Conservation (phyloP, 2,329 filamentous ascomycete genomes). For the Diaporthe australafricana region DNA sequence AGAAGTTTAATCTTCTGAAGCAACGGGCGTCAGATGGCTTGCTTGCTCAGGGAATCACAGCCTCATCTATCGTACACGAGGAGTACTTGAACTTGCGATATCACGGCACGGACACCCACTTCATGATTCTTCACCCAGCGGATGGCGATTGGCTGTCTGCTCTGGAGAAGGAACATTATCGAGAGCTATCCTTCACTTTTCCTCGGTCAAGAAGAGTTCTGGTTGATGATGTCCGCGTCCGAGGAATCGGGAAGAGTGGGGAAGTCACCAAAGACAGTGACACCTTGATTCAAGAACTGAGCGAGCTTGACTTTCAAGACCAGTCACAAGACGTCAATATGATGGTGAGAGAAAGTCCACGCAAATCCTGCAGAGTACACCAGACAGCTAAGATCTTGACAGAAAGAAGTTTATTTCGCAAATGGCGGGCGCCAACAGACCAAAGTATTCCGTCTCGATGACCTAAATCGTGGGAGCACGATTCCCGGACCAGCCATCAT, state of each 20-base stretch:
- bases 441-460: constrained; percentile 19
- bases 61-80: constrained; percentile 47
- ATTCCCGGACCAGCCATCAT: constrained; percentile 45
- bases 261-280: constrained; percentile 32
- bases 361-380: not conserved
- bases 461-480: not conserved
- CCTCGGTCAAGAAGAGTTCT: constrained; percentile 50
- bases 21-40: constrained; percentile 47
- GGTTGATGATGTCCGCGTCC: constrained; percentile 51
- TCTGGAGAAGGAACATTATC: constrained; percentile 51
- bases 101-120: constrained; percentile 60
- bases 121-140: constrained; percentile 56
- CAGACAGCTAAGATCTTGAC: not conserved
- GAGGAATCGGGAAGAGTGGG: constrained; percentile 80
- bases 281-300: constrained; percentile 27
- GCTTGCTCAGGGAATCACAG: constrained; percentile 39
- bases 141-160: constrained; percentile 51
- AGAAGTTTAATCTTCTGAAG: constrained; percentile 44
- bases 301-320: constrained; percentile 13
- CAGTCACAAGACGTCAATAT: constrained; percentile 6
- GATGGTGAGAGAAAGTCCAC: not conserved
- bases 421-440: constrained; percentile 38
- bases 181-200: constrained; percentile 53
- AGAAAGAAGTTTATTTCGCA: constrained; percentile 27
- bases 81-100: constrained; percentile 60